Base-by-base conservation (phyloP, 495 filamentous ascomycete genomes). In the Penicillium roqueforti region DNA sequence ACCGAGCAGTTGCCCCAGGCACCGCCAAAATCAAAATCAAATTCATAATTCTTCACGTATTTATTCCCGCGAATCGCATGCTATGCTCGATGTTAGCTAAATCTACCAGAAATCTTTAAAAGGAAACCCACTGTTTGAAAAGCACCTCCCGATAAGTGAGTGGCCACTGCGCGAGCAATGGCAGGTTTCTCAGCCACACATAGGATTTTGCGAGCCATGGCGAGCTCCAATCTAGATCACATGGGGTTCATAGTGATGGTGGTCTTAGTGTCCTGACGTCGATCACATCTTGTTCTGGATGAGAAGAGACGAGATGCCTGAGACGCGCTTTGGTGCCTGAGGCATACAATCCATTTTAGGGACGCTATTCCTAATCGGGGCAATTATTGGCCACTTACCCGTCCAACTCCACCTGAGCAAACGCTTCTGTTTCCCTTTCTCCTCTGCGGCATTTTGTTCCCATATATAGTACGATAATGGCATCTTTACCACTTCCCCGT, bases 121-220 rank as follows among this genome's bases (percentile, higher is more conserved):
- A 39, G 37, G 39, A 47, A 42, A 81, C 83, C 69, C 75, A 95
- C 91, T 36, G 79, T 83, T 66, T 81, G 80, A 49, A 85, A 79
- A 23, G 75, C 69, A 43, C 89, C 88, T 47, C 90, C 91, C 19
- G 87, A 86, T 44, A 98, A 78, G 73, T 97, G 92, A 46, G 83
- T 80, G 29, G 93, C 87, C 46, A 98, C 95, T 40, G 93, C 89
- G 71, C 91, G 96, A 47, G 93, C 87, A 53, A 98, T 97, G 31
- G 92, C 92, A 48, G 91, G 91, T 73, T 98, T 98, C 66, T 98
- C 93, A 51, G 93, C 93, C 58, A 98, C 91, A 65, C 95, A 97
- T 23, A 98, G 79, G 56, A 95, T 84, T 68, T 78, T 80, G 28
- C 63, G 64, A 41, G 65, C 67, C 58, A 75, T 69, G 63, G 60